Base-by-base conservation (phyloP, 1,284 basidiomycete species). In the Exobasidium cylindrosporum region DNA sequence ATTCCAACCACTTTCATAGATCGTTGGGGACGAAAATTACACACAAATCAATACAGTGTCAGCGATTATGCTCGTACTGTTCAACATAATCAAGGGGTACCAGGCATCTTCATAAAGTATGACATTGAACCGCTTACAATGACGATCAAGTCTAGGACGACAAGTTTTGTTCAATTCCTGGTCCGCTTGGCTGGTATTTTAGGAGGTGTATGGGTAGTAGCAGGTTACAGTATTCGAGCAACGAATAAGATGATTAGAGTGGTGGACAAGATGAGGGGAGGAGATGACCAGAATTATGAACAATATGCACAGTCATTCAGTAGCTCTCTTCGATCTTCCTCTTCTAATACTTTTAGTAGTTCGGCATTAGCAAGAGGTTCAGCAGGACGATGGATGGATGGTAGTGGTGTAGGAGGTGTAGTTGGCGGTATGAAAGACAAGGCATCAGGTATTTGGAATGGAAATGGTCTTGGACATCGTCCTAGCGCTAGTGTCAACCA, bases 11-110 rank as follows among this genome's bases (percentile, higher is more conserved):
- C 88, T 2, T 97, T 97, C 81, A 86, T 95, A 66, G 88, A 84
- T 86, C 31, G 88, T 83, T 43, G 86, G 83, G 61, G 86, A 81
- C 60, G 78, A 56, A 28, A 86, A n/a, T 70, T 86, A 24, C 80
- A 86, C 31, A 98, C 95, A 0, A 88, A 93, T 73, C 90, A 97
- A 81, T 97, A 98, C 82, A 92, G 90, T 54, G 95, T 97, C 1
- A 97, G 92, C 0, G 92, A 97, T 81, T 95, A 97, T 80, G 87
- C 86, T 1, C 86, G 91, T 13, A 84, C 85, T 14, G 83, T 96
- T 11, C 84, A 88, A 50, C 90, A 92, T 75, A 87, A 89, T 63
- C 81, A 83, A 28, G 91, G 89, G 3, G 88, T 91, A 0, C 95
- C 95, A 0, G 82, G 81, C 21, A 69, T 80, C 60, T 79, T 78